These are phyloP conservation scores for Athelia psychrophila DNA, from an alignment of 1,284 basidiomycete species.

Conservation along the genomic window DNA sequence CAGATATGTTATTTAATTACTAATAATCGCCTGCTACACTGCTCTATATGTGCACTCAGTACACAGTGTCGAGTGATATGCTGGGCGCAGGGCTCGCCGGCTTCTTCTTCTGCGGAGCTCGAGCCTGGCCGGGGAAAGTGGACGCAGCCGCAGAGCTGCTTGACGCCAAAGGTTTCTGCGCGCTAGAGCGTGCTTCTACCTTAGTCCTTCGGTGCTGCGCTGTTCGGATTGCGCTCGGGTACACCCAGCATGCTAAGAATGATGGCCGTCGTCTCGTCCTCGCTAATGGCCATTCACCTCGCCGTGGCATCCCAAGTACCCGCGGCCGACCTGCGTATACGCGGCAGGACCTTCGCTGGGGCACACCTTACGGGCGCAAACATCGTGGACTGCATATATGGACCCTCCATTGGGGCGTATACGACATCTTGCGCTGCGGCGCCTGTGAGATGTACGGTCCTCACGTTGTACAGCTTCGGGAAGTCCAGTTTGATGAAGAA, in stretches of 20 bases:
- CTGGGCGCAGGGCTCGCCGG: too few relatives aligned
- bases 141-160: too few relatives aligned
- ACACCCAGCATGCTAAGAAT: not conserved
- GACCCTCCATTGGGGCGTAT: slow-evolving; percentile 22
- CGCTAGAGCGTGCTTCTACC: too few relatives aligned
- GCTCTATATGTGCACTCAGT: too few relatives aligned
- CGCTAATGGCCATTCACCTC: not conserved
- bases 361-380: slow-evolving; percentile 8
- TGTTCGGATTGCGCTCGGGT: too few relatives aligned
- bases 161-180: too few relatives aligned
- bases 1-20: too few relatives aligned
- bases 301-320: not conserved
- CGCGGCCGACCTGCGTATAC: not conserved
- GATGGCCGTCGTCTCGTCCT: not conserved
- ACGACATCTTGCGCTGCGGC: slow-evolving; percentile 21
- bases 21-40: too few relatives aligned
- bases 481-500: slow-evolving; percentile 22
- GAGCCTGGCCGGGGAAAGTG: too few relatives aligned
- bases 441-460: slow-evolving; percentile 27
- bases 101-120: too few relatives aligned
- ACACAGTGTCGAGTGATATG: too few relatives aligned
- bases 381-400: slow-evolving; percentile 21
- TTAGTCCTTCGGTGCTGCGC: too few relatives aligned
- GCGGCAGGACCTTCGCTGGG: not conserved
- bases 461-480: slow-evolving; percentile 29